phyloP scores from a whole-genome alignment of 768 basidiomycete genomes.

The Podaxis sp. region DNA sequence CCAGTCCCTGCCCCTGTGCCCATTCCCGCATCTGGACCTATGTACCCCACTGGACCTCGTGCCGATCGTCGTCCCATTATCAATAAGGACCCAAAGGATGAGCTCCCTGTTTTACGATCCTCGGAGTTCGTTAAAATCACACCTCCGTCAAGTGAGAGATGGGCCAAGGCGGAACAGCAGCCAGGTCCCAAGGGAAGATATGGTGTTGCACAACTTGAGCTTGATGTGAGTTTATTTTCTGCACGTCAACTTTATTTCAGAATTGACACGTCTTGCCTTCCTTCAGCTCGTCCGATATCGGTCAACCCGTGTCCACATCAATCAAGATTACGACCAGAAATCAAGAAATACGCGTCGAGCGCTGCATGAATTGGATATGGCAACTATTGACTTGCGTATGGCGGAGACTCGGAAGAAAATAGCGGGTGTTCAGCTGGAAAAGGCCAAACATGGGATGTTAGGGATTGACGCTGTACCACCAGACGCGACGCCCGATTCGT shows the following conservation, averaged over 20 bases:
- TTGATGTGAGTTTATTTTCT: not conserved
- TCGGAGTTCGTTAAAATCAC: not conserved
- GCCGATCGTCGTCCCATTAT: conserved; percentile 9
- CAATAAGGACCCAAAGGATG: not conserved
- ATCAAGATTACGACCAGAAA: conserved; percentile 6
- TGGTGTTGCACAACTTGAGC: not conserved
- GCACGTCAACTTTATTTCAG: not conserved
- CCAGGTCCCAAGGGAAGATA: conserved; percentile 1
- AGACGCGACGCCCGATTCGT: not conserved
- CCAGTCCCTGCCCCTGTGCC: not conserved
- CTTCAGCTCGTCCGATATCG: not conserved
- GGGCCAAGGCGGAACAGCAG: not conserved
- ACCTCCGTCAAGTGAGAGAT: not conserved
- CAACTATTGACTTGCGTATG: conserved; percentile 56
- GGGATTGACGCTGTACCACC: conserved; percentile 45
- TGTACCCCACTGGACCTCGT: conserved; percentile 10
- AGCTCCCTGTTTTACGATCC: not conserved
- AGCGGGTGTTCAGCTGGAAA: conserved; percentile 58
- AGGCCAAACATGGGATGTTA: conserved; percentile 57
- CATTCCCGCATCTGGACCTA: not conserved
- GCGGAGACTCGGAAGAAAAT: conserved; percentile 57
- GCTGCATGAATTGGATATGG: conserved; percentile 59
- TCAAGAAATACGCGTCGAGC: conserved; percentile 35
- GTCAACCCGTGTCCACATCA: not conserved
- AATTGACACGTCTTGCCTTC: not conserved